Conservation (phyloP, 2,329 filamentous ascomycete species). For the Polytolypa hystricis region DNA sequence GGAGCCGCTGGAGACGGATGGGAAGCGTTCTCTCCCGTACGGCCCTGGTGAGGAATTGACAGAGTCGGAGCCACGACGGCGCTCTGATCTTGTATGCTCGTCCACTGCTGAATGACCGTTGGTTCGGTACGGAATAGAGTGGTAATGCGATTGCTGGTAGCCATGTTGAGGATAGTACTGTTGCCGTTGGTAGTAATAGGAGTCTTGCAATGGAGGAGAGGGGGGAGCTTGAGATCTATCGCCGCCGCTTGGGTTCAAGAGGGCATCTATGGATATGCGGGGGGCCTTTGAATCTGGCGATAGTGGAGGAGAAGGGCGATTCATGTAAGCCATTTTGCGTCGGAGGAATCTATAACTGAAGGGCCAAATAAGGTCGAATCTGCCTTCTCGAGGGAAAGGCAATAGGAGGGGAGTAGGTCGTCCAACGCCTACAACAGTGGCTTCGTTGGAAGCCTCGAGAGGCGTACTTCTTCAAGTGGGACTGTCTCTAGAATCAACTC, state of each 20-base stretch:
- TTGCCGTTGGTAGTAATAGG: slow-evolving; percentile 7
- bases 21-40: slow-evolving; percentile 29
- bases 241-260: slow-evolving; percentile 8
- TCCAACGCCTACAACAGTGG: no score
- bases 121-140: background rate
- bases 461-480: no score
- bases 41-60: slow-evolving; percentile 25
- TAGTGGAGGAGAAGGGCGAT: background rate
- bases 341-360: no score
- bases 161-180: slow-evolving; percentile 3
- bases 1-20: slow-evolving; percentile 31
- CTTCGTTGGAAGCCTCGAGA: no score
- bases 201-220: slow-evolving; percentile 2
- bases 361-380: no score
- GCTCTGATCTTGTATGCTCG: slow-evolving; percentile 1
- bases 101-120: background rate
- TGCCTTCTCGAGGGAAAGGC: no score
- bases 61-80: slow-evolving; percentile 12
- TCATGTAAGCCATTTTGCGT: slow-evolving; percentile 4
- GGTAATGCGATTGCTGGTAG: slow-evolving; percentile 5
- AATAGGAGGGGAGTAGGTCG: no score
- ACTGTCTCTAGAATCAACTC: no score
- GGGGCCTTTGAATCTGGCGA: slow-evolving; percentile 3
- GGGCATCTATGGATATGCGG: slow-evolving; percentile 11
- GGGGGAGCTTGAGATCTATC: slow-evolving; percentile 2